phyloP scores from a whole-genome alignment of 1,284 basidiomycete genomes.

The Stereum hirsutum region DNA sequence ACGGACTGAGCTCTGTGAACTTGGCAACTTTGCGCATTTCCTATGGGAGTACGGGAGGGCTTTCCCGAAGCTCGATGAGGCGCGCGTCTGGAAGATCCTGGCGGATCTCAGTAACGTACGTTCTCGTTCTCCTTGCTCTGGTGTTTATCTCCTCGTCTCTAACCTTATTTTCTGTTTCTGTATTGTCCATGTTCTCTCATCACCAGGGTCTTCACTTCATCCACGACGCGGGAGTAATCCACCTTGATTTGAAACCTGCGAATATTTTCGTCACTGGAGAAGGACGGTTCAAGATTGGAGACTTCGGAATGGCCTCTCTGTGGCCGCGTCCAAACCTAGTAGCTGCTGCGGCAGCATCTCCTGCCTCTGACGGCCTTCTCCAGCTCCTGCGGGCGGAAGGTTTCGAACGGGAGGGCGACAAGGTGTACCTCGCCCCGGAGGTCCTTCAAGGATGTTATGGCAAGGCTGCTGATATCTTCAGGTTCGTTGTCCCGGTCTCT shows the following conservation, averaged over 20 bases:
- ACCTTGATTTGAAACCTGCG: slow-evolving; percentile 96
- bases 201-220: slow-evolving; percentile 82
- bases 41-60: slow-evolving; percentile 86
- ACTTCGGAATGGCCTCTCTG: slow-evolving; percentile 94
- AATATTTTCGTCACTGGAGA: slow-evolving; percentile 91
- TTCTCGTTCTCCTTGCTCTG: slow-evolving; percentile 18
- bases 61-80: slow-evolving; percentile 85
- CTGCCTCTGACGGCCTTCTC: slow-evolving; percentile 2
- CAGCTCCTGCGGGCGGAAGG: slow-evolving; percentile 30
- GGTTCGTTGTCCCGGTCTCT: slow-evolving; percentile 33
- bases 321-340: slow-evolving; percentile 56
- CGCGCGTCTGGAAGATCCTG: slow-evolving; percentile 94
- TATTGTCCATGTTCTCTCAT: neutral
- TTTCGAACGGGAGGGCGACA: slow-evolving; percentile 94
- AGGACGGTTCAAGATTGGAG: slow-evolving; percentile 94
- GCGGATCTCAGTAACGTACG: slow-evolving; percentile 84
- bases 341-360: slow-evolving; percentile 19
- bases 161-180: neutral
- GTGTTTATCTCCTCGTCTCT: slow-evolving; percentile 2
- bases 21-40: slow-evolving; percentile 89
- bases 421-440: slow-evolving; percentile 97
- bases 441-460: slow-evolving; percentile 89
- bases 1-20: slow-evolving; percentile 90
- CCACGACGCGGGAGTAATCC: slow-evolving; percentile 83
- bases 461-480: slow-evolving; percentile 94